Evolutionary conservation across 2,329 filamentous ascomycete species (phyloP), one percentile per base, ranked within the genome.

Genomic region (Alternaria angustiovoidea): DNA sequence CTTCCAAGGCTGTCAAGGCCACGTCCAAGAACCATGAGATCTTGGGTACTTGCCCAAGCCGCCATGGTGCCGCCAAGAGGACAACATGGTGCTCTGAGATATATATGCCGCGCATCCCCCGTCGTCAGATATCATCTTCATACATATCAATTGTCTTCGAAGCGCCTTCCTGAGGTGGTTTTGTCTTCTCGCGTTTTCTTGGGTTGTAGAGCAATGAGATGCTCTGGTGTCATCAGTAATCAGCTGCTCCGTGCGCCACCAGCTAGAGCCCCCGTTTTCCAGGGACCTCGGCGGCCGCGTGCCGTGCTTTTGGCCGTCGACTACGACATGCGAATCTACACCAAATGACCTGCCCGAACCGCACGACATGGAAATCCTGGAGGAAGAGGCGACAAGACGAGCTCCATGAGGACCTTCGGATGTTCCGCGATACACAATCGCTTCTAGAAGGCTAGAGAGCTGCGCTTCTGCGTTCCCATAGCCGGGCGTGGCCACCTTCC

Each of bases 21-120:
- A 26, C 5, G 1, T 18, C 24, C 9, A 28, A 26, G 14, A 20
- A 18, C 26, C 43, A 32, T 20, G 7, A 30, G 18, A 20, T 47
- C n/a, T 6, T 28, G 1, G 26, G 26, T 11, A 47, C 26, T n/a
- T 32, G 7, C 28, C 44, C 44, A 11, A 47, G 28, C 14, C n/a
- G 44, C 44, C 44, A 22, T 48, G 30, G 44, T 48, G 46, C 16
- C 46, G 46, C 46, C 46, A 48, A 48, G 46, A 48, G 46, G 46
- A 34, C 46, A 48, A 34, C 46, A 48, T 48, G 46, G 46, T 48
- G 46, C 46, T 48, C 46, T 36, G 46, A 24, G 30, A 48, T 24
- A 48, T 48, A 48, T 48, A 48, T 48, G 46, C 12, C 14, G 22
- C 20, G 6, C 30, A 20, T 3, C 24, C 1, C 30, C 46, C 18